Conservation (phyloP, 805 yeast genomes). For the Maudiozyma turicensis region DNA sequence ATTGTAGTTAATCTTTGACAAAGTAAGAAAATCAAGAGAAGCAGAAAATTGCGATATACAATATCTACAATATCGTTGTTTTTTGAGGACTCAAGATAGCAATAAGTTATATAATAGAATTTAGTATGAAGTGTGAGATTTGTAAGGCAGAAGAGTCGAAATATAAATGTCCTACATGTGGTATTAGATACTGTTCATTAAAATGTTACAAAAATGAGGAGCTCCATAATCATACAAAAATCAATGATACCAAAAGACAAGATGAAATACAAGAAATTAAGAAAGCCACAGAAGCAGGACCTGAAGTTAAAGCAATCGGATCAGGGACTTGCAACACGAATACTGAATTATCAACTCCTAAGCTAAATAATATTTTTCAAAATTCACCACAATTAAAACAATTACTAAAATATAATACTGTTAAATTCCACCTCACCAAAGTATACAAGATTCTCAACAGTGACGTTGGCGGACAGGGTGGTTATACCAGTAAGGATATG, state of each 20-base stretch:
- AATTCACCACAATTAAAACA: conserved; percentile 34
- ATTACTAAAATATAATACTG: conserved; percentile 36
- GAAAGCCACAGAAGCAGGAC: not conserved
- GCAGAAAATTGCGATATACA: too few relatives aligned
- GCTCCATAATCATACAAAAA: conserved; percentile 21
- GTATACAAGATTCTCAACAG: conserved; percentile 37
- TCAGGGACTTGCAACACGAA: too few relatives aligned
- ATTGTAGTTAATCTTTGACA: too few relatives aligned
- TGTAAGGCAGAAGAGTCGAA: conserved; percentile 29
- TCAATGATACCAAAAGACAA: not conserved
- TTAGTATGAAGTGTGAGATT: conserved; percentile 22
- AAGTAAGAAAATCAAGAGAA: too few relatives aligned
- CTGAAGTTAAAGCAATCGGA: too few relatives aligned
- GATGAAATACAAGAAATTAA: conserved; percentile 27
- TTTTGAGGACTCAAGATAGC: too few relatives aligned
- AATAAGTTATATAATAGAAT: too few relatives aligned
- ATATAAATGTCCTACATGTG: conserved; percentile 43
- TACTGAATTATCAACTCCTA: conserved; percentile 3
- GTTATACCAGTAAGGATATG: conserved; percentile 16
- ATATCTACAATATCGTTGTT: too few relatives aligned
- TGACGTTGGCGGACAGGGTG: conserved; percentile 5
- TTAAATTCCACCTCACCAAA: conserved; percentile 47
- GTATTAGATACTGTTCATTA: conserved; percentile 44
- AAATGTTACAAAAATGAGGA: conserved; percentile 38
- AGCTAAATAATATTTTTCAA: conserved; percentile 28